phyloP scores from a whole-genome alignment of 169 alveolate species.

The Plasmodium inui region DNA sequence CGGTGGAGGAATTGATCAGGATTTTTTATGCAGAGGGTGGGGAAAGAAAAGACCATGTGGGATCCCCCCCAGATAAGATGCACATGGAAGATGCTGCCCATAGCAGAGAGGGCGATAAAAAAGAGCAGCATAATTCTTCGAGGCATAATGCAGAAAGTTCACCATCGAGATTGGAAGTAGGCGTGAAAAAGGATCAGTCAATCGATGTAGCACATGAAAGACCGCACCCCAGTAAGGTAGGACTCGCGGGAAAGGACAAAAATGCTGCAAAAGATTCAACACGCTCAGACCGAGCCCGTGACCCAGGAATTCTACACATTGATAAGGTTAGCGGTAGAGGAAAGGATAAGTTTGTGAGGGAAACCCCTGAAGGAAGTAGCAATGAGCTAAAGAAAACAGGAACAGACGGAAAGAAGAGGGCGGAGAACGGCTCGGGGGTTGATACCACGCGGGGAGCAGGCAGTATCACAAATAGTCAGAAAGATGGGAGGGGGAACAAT shows the following conservation, averaged over 20 bases:
- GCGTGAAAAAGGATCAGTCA: neutral
- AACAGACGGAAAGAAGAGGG: neutral
- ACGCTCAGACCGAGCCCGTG: neutral
- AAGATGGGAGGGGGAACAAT: neutral
- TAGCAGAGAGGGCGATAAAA: neutral
- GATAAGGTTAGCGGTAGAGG: neutral
- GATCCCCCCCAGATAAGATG: neutral
- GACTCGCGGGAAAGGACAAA: neutral
- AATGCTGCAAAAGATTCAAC: neutral
- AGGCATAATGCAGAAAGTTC: neutral
- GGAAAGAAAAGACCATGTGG: neutral
- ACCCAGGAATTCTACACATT: neutral
- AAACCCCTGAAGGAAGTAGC: neutral
- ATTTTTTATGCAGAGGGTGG: neutral
- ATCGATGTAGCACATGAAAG: neutral
- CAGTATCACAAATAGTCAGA: neutral
- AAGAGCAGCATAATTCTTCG: neutral
- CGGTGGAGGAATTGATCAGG: conserved; percentile 5
- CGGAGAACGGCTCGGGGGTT: neutral
- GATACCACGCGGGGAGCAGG: neutral
- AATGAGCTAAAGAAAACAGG: neutral
- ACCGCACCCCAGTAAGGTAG: neutral
- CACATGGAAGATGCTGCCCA: neutral
- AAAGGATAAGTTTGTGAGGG: neutral
- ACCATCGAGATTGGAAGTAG: neutral